Conservation (phyloP, 371 early-diverging fungal genomes). For the Choanephora cucurbitarum region DNA sequence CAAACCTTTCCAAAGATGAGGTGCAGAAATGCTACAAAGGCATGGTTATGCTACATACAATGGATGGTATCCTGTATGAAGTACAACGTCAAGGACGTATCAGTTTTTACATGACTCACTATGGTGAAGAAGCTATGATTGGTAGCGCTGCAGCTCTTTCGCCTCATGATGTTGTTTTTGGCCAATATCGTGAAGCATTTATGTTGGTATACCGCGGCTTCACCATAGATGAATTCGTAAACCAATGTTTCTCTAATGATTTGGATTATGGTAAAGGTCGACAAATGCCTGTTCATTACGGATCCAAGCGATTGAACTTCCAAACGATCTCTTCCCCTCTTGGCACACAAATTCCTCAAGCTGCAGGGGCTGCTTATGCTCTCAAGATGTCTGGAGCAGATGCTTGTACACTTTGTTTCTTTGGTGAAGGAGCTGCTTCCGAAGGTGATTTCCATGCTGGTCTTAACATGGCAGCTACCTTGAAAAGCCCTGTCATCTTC, state of each 20-base stretch:
- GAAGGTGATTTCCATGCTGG: slow-evolving; percentile 99
- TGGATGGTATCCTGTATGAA: slow-evolving; percentile 95
- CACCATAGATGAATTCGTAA: slow-evolving; percentile 90
- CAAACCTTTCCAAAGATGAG: slow-evolving; percentile 74
- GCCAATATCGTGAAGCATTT: slow-evolving; percentile 96
- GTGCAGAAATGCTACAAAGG: slow-evolving; percentile 82
- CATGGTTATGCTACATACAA: slow-evolving; percentile 87
- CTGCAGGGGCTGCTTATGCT: slow-evolving; percentile 97
- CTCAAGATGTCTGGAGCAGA: slow-evolving; percentile 79
- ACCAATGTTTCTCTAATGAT: slow-evolving; percentile 94
- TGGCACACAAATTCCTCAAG: slow-evolving; percentile 98
- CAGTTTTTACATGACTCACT: slow-evolving; percentile 97
- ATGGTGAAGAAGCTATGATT: slow-evolving; percentile 96
- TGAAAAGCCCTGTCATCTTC: slow-evolving; percentile 89
- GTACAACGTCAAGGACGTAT: slow-evolving; percentile 98
- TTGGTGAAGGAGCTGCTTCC: slow-evolving; percentile 97
- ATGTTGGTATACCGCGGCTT: slow-evolving; percentile 94
- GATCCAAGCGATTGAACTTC: slow-evolving; percentile 80
- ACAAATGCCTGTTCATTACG: slow-evolving; percentile 99
- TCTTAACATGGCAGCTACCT: slow-evolving; percentile 95
- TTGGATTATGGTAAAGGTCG: slow-evolving; percentile 92
- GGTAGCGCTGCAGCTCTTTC: slow-evolving; percentile 90
- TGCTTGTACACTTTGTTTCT: slow-evolving; percentile 88
- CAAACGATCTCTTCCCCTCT: slow-evolving; percentile 97
- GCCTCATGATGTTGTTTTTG: slow-evolving; percentile 86